These are phyloP conservation scores for Tolypocladium album DNA, from an alignment of 2,329 filamentous ascomycete genomes.

Conservation along the genomic window DNA sequence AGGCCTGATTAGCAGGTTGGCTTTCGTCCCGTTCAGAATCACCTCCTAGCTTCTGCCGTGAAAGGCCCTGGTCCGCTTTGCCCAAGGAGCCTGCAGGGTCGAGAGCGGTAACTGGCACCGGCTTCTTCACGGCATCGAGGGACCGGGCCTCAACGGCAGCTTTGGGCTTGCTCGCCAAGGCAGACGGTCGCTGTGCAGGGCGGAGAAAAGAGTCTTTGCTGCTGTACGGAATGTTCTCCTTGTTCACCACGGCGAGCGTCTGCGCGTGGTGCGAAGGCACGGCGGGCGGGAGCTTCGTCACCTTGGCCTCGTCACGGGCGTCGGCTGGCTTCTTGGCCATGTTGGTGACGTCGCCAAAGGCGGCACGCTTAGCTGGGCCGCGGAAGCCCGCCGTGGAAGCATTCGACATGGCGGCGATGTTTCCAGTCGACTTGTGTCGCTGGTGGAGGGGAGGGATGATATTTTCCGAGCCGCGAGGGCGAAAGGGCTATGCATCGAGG, in stretches of 20 bases:
- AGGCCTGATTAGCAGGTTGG: constrained; percentile 1
- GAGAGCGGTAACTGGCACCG: constrained; percentile 4
- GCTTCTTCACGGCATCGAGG: constrained; percentile 14
- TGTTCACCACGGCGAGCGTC: constrained; percentile 19
- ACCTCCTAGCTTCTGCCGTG: constrained; percentile 7
- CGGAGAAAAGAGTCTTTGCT: constrained; percentile 25
- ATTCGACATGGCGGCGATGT: constrained; percentile 29
- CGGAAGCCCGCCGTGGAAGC: constrained; percentile 18
- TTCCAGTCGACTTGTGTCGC: constrained; percentile 69
- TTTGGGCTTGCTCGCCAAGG: constrained; percentile 12
- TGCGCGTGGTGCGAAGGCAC: constrained; percentile 14
- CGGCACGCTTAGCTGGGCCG: constrained; percentile 58
- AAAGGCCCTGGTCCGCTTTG: constrained; percentile 10
- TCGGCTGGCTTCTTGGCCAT: constrained; percentile 29
- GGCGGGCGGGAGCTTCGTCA: constrained; percentile 17
- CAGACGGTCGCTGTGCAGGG: constrained; percentile 21
- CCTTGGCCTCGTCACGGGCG: constrained; percentile 23
- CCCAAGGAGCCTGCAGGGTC: constrained; percentile 6
- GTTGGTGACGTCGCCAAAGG: constrained; percentile 77
- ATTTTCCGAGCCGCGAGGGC: constrained; percentile 39
- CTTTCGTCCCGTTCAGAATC: constrained; percentile 2
- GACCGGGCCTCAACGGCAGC: constrained; percentile 11
- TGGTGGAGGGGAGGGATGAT: constrained; percentile 54
- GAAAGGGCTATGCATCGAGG: constrained; percentile 21
- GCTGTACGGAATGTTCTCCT: constrained; percentile 30